phyloP scores from a whole-genome alignment of 129 eudicot genomes.

The Centaurea solstitialis region DNA sequence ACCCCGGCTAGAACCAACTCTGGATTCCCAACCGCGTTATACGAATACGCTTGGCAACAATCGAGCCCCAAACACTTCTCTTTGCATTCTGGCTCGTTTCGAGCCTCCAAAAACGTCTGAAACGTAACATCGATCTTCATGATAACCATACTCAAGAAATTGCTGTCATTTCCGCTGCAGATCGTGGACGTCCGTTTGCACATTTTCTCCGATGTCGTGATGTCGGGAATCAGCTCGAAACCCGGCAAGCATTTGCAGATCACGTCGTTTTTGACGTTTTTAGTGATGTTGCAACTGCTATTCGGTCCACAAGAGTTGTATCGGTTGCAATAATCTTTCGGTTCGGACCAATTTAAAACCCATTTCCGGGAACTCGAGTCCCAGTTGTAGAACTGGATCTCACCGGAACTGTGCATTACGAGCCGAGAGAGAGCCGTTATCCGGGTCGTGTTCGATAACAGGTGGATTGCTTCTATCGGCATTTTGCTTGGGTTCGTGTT shows the following conservation, averaged over 20 bases:
- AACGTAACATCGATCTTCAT: slow-evolving; percentile 42
- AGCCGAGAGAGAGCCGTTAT: slow-evolving; percentile 22
- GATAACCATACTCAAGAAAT: slow-evolving; percentile 24
- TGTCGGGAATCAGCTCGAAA: slow-evolving; percentile 29
- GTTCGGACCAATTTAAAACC: slow-evolving; percentile 40
- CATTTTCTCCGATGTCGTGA: neutral
- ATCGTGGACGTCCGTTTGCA: slow-evolving; percentile 35
- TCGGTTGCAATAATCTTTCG: slow-evolving; percentile 28
- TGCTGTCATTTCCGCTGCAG: slow-evolving; percentile 34
- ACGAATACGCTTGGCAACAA: slow-evolving; percentile 47
- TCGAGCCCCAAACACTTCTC: slow-evolving; percentile 40
- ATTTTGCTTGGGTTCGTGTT: slow-evolving; percentile 31
- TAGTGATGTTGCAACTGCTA: slow-evolving; percentile 31
- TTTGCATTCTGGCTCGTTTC: slow-evolving; percentile 32
- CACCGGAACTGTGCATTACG: slow-evolving; percentile 39
- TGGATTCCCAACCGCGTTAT: slow-evolving; percentile 17
- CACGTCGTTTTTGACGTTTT: neutral
- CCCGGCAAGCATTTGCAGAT: slow-evolving; percentile 55
- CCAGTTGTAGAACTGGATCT: slow-evolving; percentile 38
- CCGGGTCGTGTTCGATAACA: slow-evolving; percentile 22
- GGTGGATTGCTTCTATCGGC: slow-evolving; percentile 23
- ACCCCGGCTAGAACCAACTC: slow-evolving; percentile 25
- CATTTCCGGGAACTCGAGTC: slow-evolving; percentile 14
- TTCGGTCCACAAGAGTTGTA: slow-evolving; percentile 44
- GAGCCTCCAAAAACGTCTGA: slow-evolving; percentile 34